Conservation (phyloP, 768 basidiomycete genomes). For the Galerina sulciceps region DNA sequence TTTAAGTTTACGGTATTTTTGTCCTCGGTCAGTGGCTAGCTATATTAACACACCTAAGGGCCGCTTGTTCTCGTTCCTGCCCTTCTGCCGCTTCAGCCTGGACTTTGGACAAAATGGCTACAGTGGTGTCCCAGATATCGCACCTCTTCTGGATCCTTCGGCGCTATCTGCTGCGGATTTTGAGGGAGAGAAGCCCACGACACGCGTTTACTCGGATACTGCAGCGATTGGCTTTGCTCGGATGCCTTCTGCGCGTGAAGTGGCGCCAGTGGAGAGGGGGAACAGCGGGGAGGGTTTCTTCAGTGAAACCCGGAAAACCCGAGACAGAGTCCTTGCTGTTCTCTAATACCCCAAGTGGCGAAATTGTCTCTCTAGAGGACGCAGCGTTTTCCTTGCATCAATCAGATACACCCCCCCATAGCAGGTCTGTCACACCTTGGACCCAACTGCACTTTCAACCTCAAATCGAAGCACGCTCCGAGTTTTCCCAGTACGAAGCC, state of each 20-base stretch:
- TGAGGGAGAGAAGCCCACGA: neutral
- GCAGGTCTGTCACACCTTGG: too few relatives aligned
- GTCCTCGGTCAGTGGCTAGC: too few relatives aligned
- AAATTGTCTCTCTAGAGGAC: too few relatives aligned
- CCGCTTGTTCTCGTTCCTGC: neutral
- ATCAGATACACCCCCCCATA: too few relatives aligned
- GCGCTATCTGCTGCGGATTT: constrained; percentile 3
- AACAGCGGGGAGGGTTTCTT: neutral
- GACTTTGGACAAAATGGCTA: neutral
- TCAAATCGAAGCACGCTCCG: neutral
- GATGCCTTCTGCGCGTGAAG: constrained; percentile 5
- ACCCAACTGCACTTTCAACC: neutral
- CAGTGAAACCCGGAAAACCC: too few relatives aligned
- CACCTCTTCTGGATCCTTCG: constrained; percentile 7
- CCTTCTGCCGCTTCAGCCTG: neutral
- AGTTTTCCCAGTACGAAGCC: neutral
- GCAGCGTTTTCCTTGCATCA: too few relatives aligned
- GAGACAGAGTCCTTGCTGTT: too few relatives aligned
- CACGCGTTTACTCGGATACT: constrained; percentile 10
- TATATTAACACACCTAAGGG: too few relatives aligned
- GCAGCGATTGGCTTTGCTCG: constrained; percentile 6
- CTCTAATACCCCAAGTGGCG: too few relatives aligned
- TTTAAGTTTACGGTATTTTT: too few relatives aligned
- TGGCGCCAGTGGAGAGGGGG: neutral
- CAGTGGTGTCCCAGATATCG: constrained; percentile 2